Evolutionary conservation across 768 basidiomycete genomes (phyloP).

Genomic region (Boletus edulis): DNA sequence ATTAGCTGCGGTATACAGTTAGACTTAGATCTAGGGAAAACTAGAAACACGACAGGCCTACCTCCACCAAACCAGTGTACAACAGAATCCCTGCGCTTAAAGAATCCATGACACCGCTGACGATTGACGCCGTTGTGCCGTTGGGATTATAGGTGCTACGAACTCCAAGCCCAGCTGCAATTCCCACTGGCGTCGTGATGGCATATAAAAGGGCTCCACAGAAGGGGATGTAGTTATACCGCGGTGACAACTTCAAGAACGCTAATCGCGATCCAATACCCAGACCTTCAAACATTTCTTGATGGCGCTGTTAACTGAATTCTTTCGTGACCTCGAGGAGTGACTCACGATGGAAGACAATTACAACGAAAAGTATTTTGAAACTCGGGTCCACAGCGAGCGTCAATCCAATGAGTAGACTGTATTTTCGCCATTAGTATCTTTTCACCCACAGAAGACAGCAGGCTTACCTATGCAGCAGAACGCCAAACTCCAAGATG

Average conservation of each 20-base stretch:
- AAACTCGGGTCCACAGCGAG: constrained; percentile 86
- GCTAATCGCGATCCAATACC: constrained; percentile 91
- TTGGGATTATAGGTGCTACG: constrained; percentile 79
- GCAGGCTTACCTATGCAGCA: constrained; percentile 64
- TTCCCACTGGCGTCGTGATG: constrained; percentile 82
- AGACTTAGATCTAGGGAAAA: neutral
- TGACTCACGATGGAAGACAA: constrained; percentile 86
- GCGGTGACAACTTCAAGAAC: constrained; percentile 56
- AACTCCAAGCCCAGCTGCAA: constrained; percentile 80
- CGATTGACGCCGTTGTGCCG: constrained; percentile 71
- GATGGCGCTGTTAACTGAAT: neutral
- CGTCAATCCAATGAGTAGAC: constrained; percentile 84
- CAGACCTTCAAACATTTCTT: constrained; percentile 93
- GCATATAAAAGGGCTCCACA: constrained; percentile 65
- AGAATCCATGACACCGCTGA: constrained; percentile 83
- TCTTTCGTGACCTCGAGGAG: neutral
- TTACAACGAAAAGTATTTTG: constrained; percentile 82
- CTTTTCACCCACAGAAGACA: neutral
- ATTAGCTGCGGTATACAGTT: constrained; percentile 54
- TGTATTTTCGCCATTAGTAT: constrained; percentile 23
- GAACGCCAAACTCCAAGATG: constrained; percentile 92
- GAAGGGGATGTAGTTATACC: constrained; percentile 57
- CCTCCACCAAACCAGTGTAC: constrained; percentile 86
- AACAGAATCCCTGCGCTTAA: constrained; percentile 85
- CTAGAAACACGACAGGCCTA: constrained; percentile 18